Percentiles rank a stretch among this genome's conserved stretches.
Conservation (phyloP, 2,329 filamentous ascomycete genomes). For the Sphaerostilbella broomeana region DNA sequence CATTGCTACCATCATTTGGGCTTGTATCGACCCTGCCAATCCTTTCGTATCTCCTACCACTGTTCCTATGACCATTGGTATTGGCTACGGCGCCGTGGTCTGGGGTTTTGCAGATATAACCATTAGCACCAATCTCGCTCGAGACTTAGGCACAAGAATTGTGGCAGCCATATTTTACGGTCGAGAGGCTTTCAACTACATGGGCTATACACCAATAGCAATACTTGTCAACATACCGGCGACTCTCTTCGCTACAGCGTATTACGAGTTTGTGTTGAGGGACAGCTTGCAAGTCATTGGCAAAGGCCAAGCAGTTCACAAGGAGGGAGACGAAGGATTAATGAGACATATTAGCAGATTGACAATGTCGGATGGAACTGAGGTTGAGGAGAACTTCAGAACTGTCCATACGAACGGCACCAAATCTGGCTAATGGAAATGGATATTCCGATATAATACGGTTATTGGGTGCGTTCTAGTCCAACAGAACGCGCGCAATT, state of each 20-base stretch:
- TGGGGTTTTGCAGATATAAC: conserved; percentile 52
- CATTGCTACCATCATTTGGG: conserved; percentile 52
- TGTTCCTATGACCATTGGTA: conserved; percentile 48
- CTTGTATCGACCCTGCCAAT: conserved; percentile 50
- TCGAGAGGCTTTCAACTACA: conserved; percentile 21
- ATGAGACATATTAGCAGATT: conserved; percentile 15
- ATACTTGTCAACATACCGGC: conserved; percentile 52
- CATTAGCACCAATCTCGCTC: conserved; percentile 50
- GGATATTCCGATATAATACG: too few species aligned
- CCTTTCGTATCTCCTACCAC: conserved; percentile 44
- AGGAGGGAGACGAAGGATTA: conserved; percentile 16
- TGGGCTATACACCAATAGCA: conserved; percentile 43
- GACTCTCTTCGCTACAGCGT: conserved; percentile 46
- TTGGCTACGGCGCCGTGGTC: conserved; percentile 47
- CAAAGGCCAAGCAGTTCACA: conserved; percentile 35
- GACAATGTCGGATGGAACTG: conserved; percentile 3
- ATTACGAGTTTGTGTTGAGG: conserved; percentile 49
- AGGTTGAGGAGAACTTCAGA: too few species aligned
- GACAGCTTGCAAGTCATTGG: conserved; percentile 47
- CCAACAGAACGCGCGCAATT: too few species aligned
- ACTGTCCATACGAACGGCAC: too few species aligned
- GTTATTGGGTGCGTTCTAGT: too few species aligned
- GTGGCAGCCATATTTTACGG: conserved; percentile 50
- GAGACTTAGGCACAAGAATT: conserved; percentile 53
- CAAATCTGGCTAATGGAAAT: too few species aligned